phyloP scores from a whole-genome alignment of 805 yeast species.

The Cyberlindnera xylosilytica region DNA sequence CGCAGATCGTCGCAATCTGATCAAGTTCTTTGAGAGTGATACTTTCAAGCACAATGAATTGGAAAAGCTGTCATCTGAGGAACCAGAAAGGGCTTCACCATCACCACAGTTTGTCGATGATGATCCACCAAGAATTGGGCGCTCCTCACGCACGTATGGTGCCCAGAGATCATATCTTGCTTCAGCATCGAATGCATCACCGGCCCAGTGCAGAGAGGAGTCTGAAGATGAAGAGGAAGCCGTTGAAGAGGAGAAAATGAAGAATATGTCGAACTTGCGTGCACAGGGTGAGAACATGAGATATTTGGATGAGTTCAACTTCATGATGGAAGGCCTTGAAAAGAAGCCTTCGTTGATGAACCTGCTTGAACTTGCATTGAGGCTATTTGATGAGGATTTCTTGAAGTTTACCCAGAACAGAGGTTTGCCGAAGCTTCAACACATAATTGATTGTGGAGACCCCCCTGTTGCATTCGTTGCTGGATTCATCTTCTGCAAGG shows the following conservation, averaged over 20 bases:
- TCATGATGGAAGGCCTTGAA: constrained; percentile 26
- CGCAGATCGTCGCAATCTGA: constrained; percentile 11
- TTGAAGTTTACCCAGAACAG: constrained; percentile 11
- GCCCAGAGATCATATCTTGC: constrained; percentile 25
- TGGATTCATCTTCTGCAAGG: constrained; percentile 19
- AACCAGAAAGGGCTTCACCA: not conserved
- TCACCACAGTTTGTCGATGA: no score
- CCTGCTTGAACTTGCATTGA: constrained; percentile 28
- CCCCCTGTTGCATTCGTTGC: constrained; percentile 4
- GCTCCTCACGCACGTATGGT: constrained; percentile 29
- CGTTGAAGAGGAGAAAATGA: constrained; percentile 17
- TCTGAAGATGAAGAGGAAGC: constrained; percentile 6
- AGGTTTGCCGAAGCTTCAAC: constrained; percentile 14
- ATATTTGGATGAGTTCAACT: constrained; percentile 35
- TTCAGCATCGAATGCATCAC: no score
- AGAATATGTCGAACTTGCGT: constrained; percentile 29
- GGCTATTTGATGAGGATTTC: constrained; percentile 24
- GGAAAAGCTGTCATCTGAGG: not conserved
- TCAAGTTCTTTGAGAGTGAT: constrained; percentile 14
- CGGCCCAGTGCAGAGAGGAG: no score
- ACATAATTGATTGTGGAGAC: constrained; percentile 3
- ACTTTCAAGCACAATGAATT: not conserved
- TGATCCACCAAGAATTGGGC: no score
- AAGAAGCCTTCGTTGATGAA: constrained; percentile 16
- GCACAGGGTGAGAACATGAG: constrained; percentile 34